Conservation (phyloP, 257 asterid genomes). For the Nicotiana knightiana region DNA sequence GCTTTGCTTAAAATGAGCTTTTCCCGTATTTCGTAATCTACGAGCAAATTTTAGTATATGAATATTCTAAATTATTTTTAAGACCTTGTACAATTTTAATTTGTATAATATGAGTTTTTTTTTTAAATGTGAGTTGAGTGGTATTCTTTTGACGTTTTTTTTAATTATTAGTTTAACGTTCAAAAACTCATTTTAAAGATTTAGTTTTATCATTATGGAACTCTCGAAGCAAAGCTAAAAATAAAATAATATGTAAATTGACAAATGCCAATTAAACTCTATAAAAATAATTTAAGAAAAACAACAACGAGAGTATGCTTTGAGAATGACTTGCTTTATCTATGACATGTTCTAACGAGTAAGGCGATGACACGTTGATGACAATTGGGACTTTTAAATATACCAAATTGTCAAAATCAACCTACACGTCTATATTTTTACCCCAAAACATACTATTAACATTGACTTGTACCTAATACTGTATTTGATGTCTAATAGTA, state of each 20-base stretch:
- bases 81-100: neutral
- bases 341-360: slow-evolving; percentile 2
- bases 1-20: neutral
- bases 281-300: neutral
- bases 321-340: neutral
- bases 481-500: no score
- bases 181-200: neutral
- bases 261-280: neutral
- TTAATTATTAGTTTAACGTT: neutral
- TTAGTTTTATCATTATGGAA: neutral
- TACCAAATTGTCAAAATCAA: neutral
- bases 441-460: neutral
- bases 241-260: neutral
- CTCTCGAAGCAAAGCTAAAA: neutral
- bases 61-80: neutral
- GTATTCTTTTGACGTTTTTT: neutral
- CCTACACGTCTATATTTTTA: neutral
- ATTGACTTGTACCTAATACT: neutral
- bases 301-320: neutral
- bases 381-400: neutral
- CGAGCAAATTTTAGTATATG: neutral
- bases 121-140: neutral
- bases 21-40: neutral
- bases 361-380: neutral
- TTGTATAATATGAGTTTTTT: neutral